Evolutionary conservation across 768 basidiomycete genomes (phyloP), one percentile per base, ranked within the genome.

Genomic region (Tricholoma matsutake): DNA sequence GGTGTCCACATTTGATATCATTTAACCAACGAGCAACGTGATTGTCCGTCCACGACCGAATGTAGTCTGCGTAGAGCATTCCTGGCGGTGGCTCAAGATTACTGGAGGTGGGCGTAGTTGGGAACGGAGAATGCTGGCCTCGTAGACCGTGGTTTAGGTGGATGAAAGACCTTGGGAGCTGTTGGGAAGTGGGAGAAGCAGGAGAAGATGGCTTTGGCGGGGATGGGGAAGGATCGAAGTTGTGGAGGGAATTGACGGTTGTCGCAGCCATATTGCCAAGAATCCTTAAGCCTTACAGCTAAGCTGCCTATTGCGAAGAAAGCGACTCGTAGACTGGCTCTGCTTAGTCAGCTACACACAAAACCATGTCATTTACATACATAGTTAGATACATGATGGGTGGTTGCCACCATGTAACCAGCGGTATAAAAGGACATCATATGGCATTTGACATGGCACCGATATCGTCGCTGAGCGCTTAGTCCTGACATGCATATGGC

Each of bases 21-120:
- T 80, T 67, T 34, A 99, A 81, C 91, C 96, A 99, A 52, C 79
- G 78, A 1, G 87, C 81, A 59, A 92, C 87, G 65, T 90, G 86
- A 4, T 67, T 66, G 68, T 93, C 91, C 0, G 80, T 72, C 91
- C 91, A 93, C n/a, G 86, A 79, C 20, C 80, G 81, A 56, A 92
- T 77, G 66, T 83, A 87, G 41, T 89, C 87, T 0, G 79, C 60
- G 68, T 86, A 91, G 0, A 83, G 65, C n/a, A 84, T 69, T 28
- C 85, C 86, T 0, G 76, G 67, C 3, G 88, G 88, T 0, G 86
- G 80, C 1, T 91, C 88, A 22, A 86, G 76, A 43, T 76, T 68
- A 39, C 56, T 63, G 39, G 66, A 73, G 63, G 77, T 79, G 62
- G 76, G 76, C 3, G 78, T 80, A 13, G 68, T 65, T 6, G 75